These are phyloP conservation scores for Helenozyma baotianmanensis DNA, from an alignment of 805 yeast genomes.

Conservation along the genomic window DNA sequence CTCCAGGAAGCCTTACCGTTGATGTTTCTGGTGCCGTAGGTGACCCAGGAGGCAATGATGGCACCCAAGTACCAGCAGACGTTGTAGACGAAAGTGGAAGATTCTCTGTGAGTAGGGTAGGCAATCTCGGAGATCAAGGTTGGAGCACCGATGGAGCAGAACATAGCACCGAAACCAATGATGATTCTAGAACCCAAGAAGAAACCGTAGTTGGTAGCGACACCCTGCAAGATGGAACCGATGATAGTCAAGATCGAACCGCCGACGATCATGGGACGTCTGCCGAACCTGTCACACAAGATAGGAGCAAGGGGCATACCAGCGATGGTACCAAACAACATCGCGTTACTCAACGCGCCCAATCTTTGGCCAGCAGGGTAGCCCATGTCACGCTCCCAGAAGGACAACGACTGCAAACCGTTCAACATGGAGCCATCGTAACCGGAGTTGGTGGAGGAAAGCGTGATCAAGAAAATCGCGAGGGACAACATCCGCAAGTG, in stretches of 20 bases:
- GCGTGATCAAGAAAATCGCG: slow-evolving; percentile 36
- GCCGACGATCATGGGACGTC: slow-evolving; percentile 29
- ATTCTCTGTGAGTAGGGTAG: slow-evolving; percentile 39
- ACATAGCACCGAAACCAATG: slow-evolving; percentile 43
- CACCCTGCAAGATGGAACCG: slow-evolving; percentile 38
- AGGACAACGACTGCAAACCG: slow-evolving; percentile 43
- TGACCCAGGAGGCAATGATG: slow-evolving; percentile 48
- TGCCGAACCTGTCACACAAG: slow-evolving; percentile 35
- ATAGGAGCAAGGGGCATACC: slow-evolving; percentile 16
- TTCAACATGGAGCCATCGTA: slow-evolving; percentile 37
- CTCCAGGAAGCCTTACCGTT: slow-evolving; percentile 41
- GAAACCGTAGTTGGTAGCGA: slow-evolving; percentile 27
- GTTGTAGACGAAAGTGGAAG: slow-evolving; percentile 39
- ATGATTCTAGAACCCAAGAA: slow-evolving; percentile 44
- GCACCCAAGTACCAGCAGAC: slow-evolving; percentile 53
- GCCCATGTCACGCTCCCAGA: slow-evolving; percentile 37
- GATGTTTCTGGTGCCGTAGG: slow-evolving; percentile 41
- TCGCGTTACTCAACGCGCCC: slow-evolving; percentile 21
- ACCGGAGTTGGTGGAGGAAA: slow-evolving; percentile 42
- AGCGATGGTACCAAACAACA: slow-evolving; percentile 34
- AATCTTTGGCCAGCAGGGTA: slow-evolving; percentile 17
- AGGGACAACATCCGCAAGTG: slow-evolving; percentile 36
- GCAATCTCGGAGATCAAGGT: slow-evolving; percentile 47
- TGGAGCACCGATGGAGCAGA: slow-evolving; percentile 44
- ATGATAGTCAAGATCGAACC: slow-evolving; percentile 25